Base-by-base conservation (phyloP, 192 early-diverging fungal genomes). In the Coemansia sp. region DNA sequence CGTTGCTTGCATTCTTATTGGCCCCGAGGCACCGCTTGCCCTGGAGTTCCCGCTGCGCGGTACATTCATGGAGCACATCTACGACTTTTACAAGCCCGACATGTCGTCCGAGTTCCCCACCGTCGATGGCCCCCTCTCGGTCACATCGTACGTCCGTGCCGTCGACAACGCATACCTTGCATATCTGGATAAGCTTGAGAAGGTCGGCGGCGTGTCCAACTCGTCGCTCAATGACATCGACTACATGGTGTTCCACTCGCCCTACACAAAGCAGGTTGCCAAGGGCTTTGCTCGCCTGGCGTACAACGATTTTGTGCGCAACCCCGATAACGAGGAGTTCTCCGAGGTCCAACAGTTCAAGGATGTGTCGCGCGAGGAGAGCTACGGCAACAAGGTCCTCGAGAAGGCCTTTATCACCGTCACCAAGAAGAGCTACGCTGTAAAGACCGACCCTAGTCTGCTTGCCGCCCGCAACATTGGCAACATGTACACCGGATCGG, bases 81-180 rank as follows among this genome's bases (percentile, higher is more conserved):
- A 93, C 81, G 97, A 99, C 67, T 99, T 99, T 63, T 99, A 97
- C 88, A 99, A 99, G 89, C 95, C 97, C 59, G 88, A 99, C 84
- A 85, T 98, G 66, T 88, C 89, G 59, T 94, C 92, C 59, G 97
- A 99, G 81, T 99, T 92, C 84, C 97, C 97, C 53, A 89, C 88
- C 34, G 97, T 99, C 48, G 97, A 99, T 75, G 97, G 97, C 7
- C 91, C 93, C 33, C 88, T 96, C 50, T 92, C 92, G 45, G 93
- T 92, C 82, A 84, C 84, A 17, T 97, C 95, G 82, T 99, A 98
- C 75, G 81, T 94, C 61, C 89, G 86, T 47, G 91, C 94, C 29
- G 85, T 97, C 22, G 97, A 99, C 84, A 75, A 84, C 50, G 90
- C 90, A 65, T 99, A 97, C 81, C 65, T 75, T 53, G 85, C 89